Evolutionary conservation across 202 grass and related monocot genomes (phyloP).

Genomic region (Bolboschoenoplectus hybrid): DNA sequence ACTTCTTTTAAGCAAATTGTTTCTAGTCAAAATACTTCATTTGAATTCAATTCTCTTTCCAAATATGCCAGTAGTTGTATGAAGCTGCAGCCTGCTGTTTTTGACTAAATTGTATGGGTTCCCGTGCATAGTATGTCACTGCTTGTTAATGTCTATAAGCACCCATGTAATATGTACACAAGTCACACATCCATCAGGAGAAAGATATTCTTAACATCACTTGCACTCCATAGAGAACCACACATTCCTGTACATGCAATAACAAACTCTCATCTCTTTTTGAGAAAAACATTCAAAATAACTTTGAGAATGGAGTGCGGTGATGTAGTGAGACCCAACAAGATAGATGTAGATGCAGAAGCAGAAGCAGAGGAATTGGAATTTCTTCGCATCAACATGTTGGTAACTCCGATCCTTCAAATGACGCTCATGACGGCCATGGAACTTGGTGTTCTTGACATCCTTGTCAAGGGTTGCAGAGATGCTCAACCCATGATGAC

Average conservation of each 20-base stretch:
- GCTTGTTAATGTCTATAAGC: neutral
- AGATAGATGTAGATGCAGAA: neutral
- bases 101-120: neutral
- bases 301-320: neutral
- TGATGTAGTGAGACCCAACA: neutral
- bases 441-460: constrained; percentile 1
- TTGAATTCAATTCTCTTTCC: neutral
- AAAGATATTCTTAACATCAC: no score
- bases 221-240: neutral
- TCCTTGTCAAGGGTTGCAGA: constrained; percentile 17
- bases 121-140: neutral
- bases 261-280: neutral
- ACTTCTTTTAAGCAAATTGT: no score
- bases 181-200: neutral
- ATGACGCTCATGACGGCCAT: constrained; percentile 1
- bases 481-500: neutral
- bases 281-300: neutral
- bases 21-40: neutral
- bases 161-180: neutral
- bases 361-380: constrained; percentile 13
- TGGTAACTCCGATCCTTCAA: neutral
- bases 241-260: neutral
- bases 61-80: neutral
- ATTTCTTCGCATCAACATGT: neutral
- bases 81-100: neutral